phyloP scores from a whole-genome alignment of 2,329 filamentous ascomycete genomes.

The Monilinia aucupariae region DNA sequence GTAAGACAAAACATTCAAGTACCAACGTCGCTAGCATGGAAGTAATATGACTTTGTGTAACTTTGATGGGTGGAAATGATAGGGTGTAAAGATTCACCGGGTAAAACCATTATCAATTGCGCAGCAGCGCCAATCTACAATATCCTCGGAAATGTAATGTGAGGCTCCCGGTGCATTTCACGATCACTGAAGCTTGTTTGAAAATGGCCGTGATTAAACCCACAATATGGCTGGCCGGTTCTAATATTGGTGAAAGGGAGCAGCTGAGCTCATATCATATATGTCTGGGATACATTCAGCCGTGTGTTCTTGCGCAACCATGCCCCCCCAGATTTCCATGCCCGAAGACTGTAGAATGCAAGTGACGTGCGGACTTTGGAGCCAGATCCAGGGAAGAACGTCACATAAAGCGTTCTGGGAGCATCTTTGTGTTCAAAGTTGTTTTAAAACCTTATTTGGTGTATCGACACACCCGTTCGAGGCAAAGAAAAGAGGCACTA shows the following conservation, averaged over 20 bases:
- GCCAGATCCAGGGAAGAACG: neutral
- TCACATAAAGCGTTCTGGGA: neutral
- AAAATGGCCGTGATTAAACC: neutral
- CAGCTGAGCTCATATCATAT: slow-evolving; percentile 14
- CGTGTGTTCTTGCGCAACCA: slow-evolving; percentile 6
- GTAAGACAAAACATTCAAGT: neutral
- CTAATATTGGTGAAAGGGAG: neutral
- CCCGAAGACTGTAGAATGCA: neutral
- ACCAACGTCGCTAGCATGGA: neutral
- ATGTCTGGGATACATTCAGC: slow-evolving; percentile 9
- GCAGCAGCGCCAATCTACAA: neutral
- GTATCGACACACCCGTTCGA: slow-evolving; percentile 12
- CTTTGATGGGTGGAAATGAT: neutral
- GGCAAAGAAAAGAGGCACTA: neutral
- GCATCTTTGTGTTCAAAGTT: slow-evolving; percentile 1
- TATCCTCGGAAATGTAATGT: neutral
- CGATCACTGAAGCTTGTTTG: neutral
- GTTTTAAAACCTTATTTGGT: slow-evolving; percentile 4
- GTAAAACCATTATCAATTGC: neutral
- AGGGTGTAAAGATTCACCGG: neutral
- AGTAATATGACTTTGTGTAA: slow-evolving; percentile 6
- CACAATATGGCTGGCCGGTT: neutral
- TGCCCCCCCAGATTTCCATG: neutral
- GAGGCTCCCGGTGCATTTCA: neutral
- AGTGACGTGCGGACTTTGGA: neutral